Percentiles rank a stretch among this genome's conserved stretches.
Evolutionary conservation across 495 filamentous ascomycete genomes (phyloP).

Genomic region (Trichocladium uniseriatum): DNA sequence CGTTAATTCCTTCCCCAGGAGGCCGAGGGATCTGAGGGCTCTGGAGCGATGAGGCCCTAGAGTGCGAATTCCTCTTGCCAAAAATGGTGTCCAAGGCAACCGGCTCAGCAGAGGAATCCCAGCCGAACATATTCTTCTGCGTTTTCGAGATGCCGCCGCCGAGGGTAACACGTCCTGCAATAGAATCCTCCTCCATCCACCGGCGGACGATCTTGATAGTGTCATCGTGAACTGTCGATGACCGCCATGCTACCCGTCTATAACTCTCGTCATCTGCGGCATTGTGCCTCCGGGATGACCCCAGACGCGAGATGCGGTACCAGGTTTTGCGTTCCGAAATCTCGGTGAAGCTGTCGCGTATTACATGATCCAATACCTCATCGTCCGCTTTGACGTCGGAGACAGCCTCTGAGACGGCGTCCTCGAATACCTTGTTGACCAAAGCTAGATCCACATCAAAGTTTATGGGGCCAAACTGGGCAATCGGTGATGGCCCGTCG

Average conservation of each 20-base stretch:
- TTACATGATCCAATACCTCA: slow-evolving; percentile 30
- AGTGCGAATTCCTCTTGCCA: slow-evolving; percentile 21
- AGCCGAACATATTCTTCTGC: slow-evolving; percentile 43
- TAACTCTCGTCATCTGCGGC: slow-evolving; percentile 50
- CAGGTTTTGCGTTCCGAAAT: slow-evolving; percentile 51
- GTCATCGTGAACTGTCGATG: slow-evolving; percentile 42
- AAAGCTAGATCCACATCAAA: slow-evolving; percentile 34
- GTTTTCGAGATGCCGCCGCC: slow-evolving; percentile 35
- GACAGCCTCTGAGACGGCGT: not conserved
- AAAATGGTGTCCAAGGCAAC: slow-evolving; percentile 40
- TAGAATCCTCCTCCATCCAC: slow-evolving; percentile 53
- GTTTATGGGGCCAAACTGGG: slow-evolving; percentile 25
- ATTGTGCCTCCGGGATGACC: slow-evolving; percentile 47
- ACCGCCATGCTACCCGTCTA: slow-evolving; percentile 44
- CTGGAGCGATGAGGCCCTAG: slow-evolving; percentile 19
- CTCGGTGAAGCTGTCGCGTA: slow-evolving; percentile 40
- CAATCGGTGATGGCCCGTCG: not conserved
- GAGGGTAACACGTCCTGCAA: slow-evolving; percentile 39
- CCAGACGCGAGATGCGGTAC: slow-evolving; percentile 52
- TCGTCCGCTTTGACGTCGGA: not conserved
- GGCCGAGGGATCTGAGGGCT: not conserved
- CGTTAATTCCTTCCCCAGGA: not conserved
- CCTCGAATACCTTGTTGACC: slow-evolving; percentile 39
- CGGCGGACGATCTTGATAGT: slow-evolving; percentile 46
- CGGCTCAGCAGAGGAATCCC: slow-evolving; percentile 42